These are phyloP conservation scores for Gynostemma pentaphyllum DNA, from an alignment of 306 rosid species.

Conservation along the genomic window DNA sequence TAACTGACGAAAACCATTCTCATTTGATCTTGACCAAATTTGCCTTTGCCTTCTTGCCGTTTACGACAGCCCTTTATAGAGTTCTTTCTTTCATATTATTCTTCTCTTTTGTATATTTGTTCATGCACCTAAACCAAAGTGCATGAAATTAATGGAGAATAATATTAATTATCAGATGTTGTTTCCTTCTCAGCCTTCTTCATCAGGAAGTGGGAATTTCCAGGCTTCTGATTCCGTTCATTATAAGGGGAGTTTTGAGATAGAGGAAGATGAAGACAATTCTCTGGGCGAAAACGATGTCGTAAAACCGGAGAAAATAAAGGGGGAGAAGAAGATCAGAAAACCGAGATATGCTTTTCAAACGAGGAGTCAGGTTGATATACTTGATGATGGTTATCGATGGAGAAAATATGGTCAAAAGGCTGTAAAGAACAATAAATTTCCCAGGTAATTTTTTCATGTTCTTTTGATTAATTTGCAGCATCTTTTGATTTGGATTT, in stretches of 20 bases:
- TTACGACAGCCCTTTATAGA: not conserved
- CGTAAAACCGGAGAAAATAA: not conserved
- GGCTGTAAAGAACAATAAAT: conserved; percentile 20
- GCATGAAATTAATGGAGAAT: too few relatives aligned
- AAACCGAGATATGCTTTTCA: conserved; percentile 3
- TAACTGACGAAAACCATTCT: not conserved
- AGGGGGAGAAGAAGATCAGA: conserved; percentile 6
- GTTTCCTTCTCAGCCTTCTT: not conserved
- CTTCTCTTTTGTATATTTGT: not conserved
- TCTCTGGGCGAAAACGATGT: not conserved
- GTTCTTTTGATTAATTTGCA: not conserved
- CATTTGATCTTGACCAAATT: not conserved
- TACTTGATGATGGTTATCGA: conserved; percentile 16
- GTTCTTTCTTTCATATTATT: not conserved
- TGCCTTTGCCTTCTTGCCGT: conserved; percentile 2
- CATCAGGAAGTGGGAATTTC: not conserved
- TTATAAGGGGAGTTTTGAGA: too few relatives aligned
- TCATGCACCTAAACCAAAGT: not conserved
- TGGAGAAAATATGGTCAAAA: conserved; percentile 18
- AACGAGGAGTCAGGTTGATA: conserved; percentile 17
- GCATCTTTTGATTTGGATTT: too few relatives aligned
- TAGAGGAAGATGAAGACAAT: not conserved
- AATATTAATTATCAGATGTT: not conserved
- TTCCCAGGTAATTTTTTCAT: conserved; percentile 6
- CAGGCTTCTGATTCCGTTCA: not conserved